Conservation (phyloP, 139 green algal species). For the Gonium pectorale region DNA sequence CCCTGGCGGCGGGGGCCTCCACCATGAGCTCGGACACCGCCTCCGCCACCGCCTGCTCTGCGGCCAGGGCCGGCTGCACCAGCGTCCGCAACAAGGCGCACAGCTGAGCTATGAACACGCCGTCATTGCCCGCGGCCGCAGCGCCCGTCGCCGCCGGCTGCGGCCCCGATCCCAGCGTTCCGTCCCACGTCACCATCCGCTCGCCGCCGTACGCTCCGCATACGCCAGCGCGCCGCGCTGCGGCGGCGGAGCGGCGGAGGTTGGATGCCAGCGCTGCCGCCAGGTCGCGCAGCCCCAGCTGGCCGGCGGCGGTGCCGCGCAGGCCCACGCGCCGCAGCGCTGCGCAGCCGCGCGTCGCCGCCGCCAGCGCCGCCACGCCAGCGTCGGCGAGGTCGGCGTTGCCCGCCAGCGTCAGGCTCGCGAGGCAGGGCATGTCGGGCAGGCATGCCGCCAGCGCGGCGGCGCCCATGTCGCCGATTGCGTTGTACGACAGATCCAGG, state of each 20-base stretch:
- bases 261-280: background rate
- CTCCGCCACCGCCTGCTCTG: conserved; percentile 23
- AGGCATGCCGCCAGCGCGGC: conserved; percentile 5
- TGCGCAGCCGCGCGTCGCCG: background rate
- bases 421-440: background rate
- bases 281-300: background rate
- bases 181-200: conserved; percentile 14
- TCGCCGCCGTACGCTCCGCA: background rate
- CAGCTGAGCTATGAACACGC: background rate
- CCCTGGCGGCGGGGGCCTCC: background rate
- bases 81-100: conserved; percentile 15
- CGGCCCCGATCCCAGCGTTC: background rate
- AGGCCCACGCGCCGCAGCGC: conserved; percentile 19
- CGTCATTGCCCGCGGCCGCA: background rate
- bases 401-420: background rate
- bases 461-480: conserved; percentile 15
- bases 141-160: background rate
- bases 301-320: conserved; percentile 4
- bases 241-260: background rate
- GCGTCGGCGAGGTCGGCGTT: conserved; percentile 12
- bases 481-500: conserved; percentile 35
- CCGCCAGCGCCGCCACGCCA: conserved; percentile 8
- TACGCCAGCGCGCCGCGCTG: background rate
- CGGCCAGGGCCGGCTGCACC: conserved; percentile 28
- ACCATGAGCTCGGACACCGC: conserved; percentile 16